A percentile compares a stretch with the other conserved stretches of the same genome.
Evolutionary conservation across 108 stramenopile species (phyloP).

Genomic region (Chaetoceros muelleri): DNA sequence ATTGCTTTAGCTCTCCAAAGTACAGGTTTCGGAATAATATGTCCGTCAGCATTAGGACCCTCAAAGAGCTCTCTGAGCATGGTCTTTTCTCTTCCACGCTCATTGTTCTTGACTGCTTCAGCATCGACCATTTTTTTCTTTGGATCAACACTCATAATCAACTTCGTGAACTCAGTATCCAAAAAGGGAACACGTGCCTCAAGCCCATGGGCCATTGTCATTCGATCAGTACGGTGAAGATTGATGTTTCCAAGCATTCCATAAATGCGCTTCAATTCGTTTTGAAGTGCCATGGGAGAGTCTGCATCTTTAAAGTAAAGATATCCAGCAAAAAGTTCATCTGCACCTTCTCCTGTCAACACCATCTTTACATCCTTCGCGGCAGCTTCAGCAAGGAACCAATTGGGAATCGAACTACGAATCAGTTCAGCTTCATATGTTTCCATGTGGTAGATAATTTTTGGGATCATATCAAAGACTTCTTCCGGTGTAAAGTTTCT

Average conservation of each 20-base stretch:
- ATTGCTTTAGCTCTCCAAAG: conserved; percentile 77
- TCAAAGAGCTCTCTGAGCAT: conserved; percentile 52
- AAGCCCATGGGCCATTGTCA: conserved; percentile 74
- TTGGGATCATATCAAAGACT: conserved; percentile 65
- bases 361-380: conserved; percentile 72
- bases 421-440: conserved; percentile 75
- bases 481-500: conserved; percentile 53
- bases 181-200: conserved; percentile 78
- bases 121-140: conserved; percentile 48
- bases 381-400: conserved; percentile 61
- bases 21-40: conserved; percentile 48
- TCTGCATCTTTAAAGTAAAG: conserved; percentile 61
- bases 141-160: conserved; percentile 62
- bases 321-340: conserved; percentile 71
- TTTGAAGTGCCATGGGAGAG: conserved; percentile 42
- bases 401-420: conserved; percentile 66
- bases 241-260: conserved; percentile 58
- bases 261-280: conserved; percentile 56
- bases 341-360: conserved; percentile 39
- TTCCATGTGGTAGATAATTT: conserved; percentile 76
- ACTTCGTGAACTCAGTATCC: conserved; percentile 53
- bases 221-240: conserved; percentile 61
- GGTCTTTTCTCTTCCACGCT: conserved; percentile 57
- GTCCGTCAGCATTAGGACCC: conserved; percentile 48
- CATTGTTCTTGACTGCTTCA: conserved; percentile 42